Evolutionary conservation across 345 rosid species (phyloP), one percentile per base, ranked within the genome.

Genomic region (Noccaea caerulescens): DNA sequence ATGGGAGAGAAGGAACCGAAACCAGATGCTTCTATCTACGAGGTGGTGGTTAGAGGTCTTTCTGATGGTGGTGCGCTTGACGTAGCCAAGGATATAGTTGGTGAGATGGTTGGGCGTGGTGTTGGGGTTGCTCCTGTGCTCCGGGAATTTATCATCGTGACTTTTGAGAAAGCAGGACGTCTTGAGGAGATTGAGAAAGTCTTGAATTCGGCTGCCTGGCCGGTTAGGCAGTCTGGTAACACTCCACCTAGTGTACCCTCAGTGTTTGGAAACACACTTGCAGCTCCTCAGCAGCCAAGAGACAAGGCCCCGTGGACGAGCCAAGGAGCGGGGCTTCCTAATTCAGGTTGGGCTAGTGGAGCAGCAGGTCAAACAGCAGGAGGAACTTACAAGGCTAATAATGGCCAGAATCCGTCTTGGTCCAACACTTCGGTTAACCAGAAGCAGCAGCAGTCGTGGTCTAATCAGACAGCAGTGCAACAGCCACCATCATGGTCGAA

Each of bases 1-100:
- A 95, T 95, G 98, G 91, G 97, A 27, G 90, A 84, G 77, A 88
- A 73, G 80, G 98, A 94, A 70, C 96, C 96, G 50, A 95, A 95
- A 78, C 98, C 99, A 10, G 99, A 95, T 69, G 80, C 87, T 41
- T 65, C 84, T 9, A 68, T 93, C 44, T 95, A 89, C 77, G 97
- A 88, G 81, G 87, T 86, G 49, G 96, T 95, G 68, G 83, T 88
- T 59, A 82, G 90, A 69, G 97, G 97, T 43, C 88, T 95, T 32
- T 89, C 93, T 69, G 72, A 82, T 75, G 89, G 79, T 70, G 82
- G 72, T 76, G 87, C 84, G 75, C 77, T 90, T 58, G 97, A 60
- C 55, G 20, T 52, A 66, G 86, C 80, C 72, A 72, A 73, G 77
- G 87, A 80, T 68, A 77, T 87, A 18, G 34, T 88, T 57, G 86